Evolutionary conservation across 495 filamentous ascomycete species (phyloP), one percentile per base, ranked within the genome.

Genomic region (Talaromyces trachyspermus): DNA sequence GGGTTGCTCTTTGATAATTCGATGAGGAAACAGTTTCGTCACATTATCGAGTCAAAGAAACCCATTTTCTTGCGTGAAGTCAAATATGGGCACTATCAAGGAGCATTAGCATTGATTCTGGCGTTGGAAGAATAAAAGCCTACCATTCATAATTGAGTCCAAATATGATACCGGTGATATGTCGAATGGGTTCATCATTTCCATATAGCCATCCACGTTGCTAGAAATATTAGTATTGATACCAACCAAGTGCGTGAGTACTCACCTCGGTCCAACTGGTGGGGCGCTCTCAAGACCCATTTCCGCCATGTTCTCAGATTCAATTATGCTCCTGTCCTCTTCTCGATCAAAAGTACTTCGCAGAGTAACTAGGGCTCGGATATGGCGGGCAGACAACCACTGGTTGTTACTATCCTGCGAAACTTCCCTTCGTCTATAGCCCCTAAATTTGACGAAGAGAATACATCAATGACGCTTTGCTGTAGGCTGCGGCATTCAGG

Each of bases 131-230:
- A 63, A 57, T 27, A 65, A 63, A 18, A 65, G 27, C 57, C 5
- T 53, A 62, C 62, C 60, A 23, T 68, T 68, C 64, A 68, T 68
- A 6, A 68, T 65, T 3, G 59, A 62, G 23, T 68, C 64, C 4
- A 68, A 51, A 24, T 64, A 68, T 3, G 62, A 52, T 10, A 60
- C 46, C 4, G 64, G 64, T 8, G 57, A 36, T 3, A 49, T 43
- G 38, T 58, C 46, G 9, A 56, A 29, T 5, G 49, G 47, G 38
- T 58, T 47, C 17, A 41, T 12, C 37, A 49, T 46, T 10, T 59
- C 48, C 12, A 50, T 17, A 32, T 49, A 49, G 8, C 41, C 30
- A 30, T 53, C 42, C 11, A 24, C 29, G 5, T 32, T 44, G 18
- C 36, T 38, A 26, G 11, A 43, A 35, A 23, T 17, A 14, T 48